Conservation (phyloP, 2,329 filamentous ascomycete genomes). For the Pezicula radicicola region DNA sequence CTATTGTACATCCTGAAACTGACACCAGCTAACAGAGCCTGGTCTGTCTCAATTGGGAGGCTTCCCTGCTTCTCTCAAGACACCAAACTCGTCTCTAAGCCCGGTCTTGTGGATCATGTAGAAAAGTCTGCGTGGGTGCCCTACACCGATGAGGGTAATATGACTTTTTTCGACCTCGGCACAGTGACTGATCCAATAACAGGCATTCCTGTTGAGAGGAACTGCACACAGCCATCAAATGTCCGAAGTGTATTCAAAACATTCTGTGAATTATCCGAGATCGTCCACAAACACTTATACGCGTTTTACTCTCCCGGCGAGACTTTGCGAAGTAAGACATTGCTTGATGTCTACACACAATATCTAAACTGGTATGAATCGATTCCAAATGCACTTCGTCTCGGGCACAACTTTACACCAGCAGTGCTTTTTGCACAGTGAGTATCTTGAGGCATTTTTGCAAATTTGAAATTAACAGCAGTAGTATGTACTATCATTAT, state of each 20-base stretch:
- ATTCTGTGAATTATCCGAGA: slow-evolving; percentile 70
- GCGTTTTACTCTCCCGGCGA: slow-evolving; percentile 69
- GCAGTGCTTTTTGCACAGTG: slow-evolving; percentile 73
- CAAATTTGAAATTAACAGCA: background rate
- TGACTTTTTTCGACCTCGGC: slow-evolving; percentile 15
- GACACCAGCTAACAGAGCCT: slow-evolving; percentile 46
- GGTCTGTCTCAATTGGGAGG: slow-evolving; percentile 62
- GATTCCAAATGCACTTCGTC: slow-evolving; percentile 60
- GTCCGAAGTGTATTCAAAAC: slow-evolving; percentile 66
- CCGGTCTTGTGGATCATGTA: slow-evolving; percentile 56
- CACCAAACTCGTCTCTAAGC: slow-evolving; percentile 55
- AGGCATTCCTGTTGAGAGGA: slow-evolving; percentile 48
- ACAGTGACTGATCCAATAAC: slow-evolving; percentile 1
- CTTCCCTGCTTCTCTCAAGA: slow-evolving; percentile 58
- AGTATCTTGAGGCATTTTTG: slow-evolving; percentile 32
- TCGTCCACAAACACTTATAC: slow-evolving; percentile 58
- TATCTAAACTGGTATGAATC: slow-evolving; percentile 71
- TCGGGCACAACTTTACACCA: slow-evolving; percentile 69
- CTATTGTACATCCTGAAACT: slow-evolving; percentile 60
- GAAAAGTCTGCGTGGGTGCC: slow-evolving; percentile 52
- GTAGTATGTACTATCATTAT: slow-evolving; percentile 68
- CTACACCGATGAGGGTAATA: slow-evolving; percentile 28
- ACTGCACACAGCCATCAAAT: slow-evolving; percentile 63
- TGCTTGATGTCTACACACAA: slow-evolving; percentile 63
- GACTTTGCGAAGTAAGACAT: slow-evolving; percentile 59